phyloP scores from a whole-genome alignment of 345 rosid species.

The Garcia nutans region DNA sequence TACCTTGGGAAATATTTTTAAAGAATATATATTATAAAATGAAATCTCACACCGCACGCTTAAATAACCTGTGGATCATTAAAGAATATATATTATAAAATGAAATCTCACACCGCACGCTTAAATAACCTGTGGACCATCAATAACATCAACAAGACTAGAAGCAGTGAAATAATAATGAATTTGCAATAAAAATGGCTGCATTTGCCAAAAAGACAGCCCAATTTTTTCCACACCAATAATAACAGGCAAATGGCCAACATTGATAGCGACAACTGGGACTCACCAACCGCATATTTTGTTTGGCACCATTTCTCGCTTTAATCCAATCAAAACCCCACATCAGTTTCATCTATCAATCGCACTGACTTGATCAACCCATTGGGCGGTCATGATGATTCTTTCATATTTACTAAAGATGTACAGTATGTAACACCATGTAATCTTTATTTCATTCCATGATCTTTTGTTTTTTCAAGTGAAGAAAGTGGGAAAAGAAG shows the following conservation, averaged over 20 bases:
- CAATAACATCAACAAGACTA: neutral
- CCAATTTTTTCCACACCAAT: neutral
- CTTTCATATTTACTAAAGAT: neutral
- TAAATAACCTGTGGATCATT: neutral
- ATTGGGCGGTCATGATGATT: neutral
- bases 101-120: neutral
- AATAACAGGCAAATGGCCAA: constrained; percentile 28
- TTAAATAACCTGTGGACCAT: neutral
- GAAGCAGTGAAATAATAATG: neutral
- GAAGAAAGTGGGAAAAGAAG: no score
- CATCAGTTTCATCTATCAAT: neutral
- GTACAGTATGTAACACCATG: neutral
- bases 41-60: neutral
- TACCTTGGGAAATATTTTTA: neutral
- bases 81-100: neutral
- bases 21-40: neutral
- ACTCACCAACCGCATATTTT: constrained; percentile 30
- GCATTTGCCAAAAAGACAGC: constrained; percentile 3
- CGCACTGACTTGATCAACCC: neutral
- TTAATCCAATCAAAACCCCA: constrained; percentile 8
- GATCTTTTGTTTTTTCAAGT: no score
- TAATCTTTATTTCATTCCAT: neutral
- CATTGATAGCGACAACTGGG: constrained; percentile 46
- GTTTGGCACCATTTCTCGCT: constrained; percentile 13
- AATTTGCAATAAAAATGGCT: constrained; percentile 1